phyloP scores from a whole-genome alignment of 352 stramenopile genomes.

The Paralagenidium karlingii region DNA sequence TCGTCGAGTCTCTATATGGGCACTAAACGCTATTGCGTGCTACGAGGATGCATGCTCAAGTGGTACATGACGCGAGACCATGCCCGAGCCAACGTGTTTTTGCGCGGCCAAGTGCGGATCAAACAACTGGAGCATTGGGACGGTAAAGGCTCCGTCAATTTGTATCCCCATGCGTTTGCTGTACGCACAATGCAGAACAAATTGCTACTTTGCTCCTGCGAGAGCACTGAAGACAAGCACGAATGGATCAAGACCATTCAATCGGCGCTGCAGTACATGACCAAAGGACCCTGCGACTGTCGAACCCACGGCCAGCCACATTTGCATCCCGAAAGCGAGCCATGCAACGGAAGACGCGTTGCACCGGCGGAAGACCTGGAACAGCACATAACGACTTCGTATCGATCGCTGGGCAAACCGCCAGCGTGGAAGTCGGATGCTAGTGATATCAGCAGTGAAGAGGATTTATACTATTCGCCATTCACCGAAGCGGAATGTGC shows the following conservation, averaged over 20 bases:
- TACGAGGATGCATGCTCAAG: conserved; percentile 38
- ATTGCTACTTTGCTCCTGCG: conserved; percentile 43
- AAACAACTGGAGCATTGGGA: conserved; percentile 43
- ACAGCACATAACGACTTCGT: too few species aligned
- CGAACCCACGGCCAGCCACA: conserved; percentile 6
- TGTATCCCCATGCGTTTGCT: conserved; percentile 44
- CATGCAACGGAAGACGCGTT: neutral
- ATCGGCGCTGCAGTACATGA: neutral
- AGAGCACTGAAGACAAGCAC: conserved; percentile 22
- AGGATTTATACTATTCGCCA: too few species aligned
- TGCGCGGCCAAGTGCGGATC: conserved; percentile 51
- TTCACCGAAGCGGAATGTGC: conserved; percentile 12
- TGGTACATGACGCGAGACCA: conserved; percentile 54
- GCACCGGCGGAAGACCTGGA: neutral
- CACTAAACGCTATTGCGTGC: conserved; percentile 56
- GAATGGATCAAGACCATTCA: conserved; percentile 21
- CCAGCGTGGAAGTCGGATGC: too few species aligned
- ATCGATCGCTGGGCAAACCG: neutral
- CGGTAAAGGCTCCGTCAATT: conserved; percentile 31
- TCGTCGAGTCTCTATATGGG: conserved; percentile 61
- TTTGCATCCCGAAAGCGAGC: conserved; percentile 4
- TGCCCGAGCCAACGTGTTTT: conserved; percentile 24
- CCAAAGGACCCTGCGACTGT: neutral
- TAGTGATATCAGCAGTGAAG: neutral
- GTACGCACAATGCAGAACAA: conserved; percentile 40